Base-by-base conservation (phyloP, 257 asterid species). In the Gentiana macrophylla region DNA sequence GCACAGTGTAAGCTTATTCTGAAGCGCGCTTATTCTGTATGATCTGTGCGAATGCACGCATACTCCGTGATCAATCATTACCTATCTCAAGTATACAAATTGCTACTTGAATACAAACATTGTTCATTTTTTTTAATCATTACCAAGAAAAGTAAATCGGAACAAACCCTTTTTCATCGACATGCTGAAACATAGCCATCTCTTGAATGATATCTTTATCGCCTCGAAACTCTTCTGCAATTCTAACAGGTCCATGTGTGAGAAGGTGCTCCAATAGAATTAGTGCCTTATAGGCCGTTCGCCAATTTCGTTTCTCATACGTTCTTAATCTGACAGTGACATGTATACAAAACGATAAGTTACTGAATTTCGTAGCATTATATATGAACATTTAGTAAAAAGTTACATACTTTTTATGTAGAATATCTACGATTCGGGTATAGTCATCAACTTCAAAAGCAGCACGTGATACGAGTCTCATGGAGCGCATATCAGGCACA, bases 361-460 rank as follows among this genome's bases (percentile, higher is more conserved):
- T 15, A 15, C 24, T 15, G 24, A 15, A 15, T 15, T 12, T 2
- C 32, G 36, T 32, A 57, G 53, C n/a, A 1, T 12, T 38, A 9
- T 32, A 49, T 8, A 59, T 35, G 15, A 50, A 57, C 24, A 60
- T 46, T 11, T 2, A 44, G n/a, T 41, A 5, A 41, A n/a, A 9
- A 0, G 36, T 34, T 9, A n/a, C 49, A 34, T 0, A 88, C 97
- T 86, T 82, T 45, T 61, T 77, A 61, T 85, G 94, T 62, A 85
- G 78, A 68, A 88, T 77, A 43, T 79, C 89, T 15, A 79, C 84
- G 34, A 84, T 80, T 69, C 97, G 72, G 43, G 83, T 88, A 49
- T 82, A 88, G 67, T 88, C 95, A 66, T 85, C 97, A 10, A 88
- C 94, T 66, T 88, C 97, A 38, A 88, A 88, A 35, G 97, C 95